phyloP scores from a whole-genome alignment of 306 rosid genomes.

The Quercus mongolica region DNA sequence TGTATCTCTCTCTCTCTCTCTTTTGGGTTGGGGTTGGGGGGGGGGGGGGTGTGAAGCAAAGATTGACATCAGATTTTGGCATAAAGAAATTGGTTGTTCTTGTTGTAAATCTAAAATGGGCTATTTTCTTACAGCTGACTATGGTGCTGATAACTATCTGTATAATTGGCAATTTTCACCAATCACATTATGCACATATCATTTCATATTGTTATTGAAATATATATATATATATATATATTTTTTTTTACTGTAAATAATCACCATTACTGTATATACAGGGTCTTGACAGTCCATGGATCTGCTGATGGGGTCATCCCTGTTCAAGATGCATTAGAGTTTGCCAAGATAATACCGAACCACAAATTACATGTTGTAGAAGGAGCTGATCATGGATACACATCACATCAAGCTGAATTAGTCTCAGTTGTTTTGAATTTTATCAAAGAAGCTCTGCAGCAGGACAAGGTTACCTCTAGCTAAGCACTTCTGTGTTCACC shows the following conservation, averaged over 20 bases:
- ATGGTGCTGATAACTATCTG: neutral
- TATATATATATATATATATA: too few species aligned
- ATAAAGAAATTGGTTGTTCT: too few species aligned
- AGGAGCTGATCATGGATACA: slow-evolving; percentile 68
- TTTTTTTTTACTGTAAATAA: neutral
- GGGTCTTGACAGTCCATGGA: slow-evolving; percentile 80
- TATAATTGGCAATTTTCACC: neutral
- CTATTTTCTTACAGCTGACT: neutral
- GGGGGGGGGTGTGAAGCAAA: too few species aligned
- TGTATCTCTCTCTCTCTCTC: too few species aligned
- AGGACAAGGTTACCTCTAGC: slow-evolving; percentile 24
- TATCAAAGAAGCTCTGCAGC: slow-evolving; percentile 44
- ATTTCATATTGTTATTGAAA: neutral
- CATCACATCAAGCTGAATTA: slow-evolving; percentile 48
- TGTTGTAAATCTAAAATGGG: too few species aligned
- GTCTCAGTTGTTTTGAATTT: slow-evolving; percentile 38
- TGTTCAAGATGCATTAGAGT: slow-evolving; percentile 55
- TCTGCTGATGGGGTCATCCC: slow-evolving; percentile 47
- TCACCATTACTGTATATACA: slow-evolving; percentile 20
- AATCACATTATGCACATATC: neutral
- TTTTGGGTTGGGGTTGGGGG: too few species aligned
- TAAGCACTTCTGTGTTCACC: slow-evolving; percentile 24
- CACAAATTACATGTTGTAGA: slow-evolving; percentile 57
- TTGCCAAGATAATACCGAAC: slow-evolving; percentile 69
- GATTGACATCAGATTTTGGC: too few species aligned